Conservation (phyloP, 805 yeast genomes). For the Yamadazyma scolyti region DNA sequence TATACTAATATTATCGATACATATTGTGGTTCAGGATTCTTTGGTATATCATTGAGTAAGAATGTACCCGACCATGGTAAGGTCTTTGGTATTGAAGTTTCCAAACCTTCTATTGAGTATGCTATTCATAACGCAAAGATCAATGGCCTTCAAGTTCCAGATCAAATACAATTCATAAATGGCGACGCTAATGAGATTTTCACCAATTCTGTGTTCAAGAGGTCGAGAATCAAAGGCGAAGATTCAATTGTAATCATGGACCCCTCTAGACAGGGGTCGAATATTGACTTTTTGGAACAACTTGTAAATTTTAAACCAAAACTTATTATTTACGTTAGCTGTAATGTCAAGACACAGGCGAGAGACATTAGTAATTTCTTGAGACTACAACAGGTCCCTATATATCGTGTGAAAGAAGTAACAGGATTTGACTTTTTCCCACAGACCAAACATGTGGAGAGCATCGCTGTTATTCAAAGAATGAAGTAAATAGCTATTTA, state of each 20-base stretch:
- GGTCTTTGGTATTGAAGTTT: conserved; percentile 40
- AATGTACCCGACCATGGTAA: conserved; percentile 24
- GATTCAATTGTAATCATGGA: conserved; percentile 40
- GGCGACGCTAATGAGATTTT: conserved; percentile 40
- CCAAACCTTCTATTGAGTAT: conserved; percentile 26
- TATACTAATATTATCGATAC: conserved; percentile 35
- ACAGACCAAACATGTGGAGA: conserved; percentile 57
- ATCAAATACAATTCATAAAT: conserved; percentile 26
- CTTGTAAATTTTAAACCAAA: conserved; percentile 33
- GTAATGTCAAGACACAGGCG: conserved; percentile 45
- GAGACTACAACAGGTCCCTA: conserved; percentile 14
- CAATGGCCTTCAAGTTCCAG: conserved; percentile 29
- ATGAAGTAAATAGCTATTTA: no score
- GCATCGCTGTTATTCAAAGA: no score
- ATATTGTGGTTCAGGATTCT: conserved; percentile 46
- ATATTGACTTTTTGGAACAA: conserved; percentile 30
- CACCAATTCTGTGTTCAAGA: conserved; percentile 17
- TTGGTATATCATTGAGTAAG: conserved; percentile 35
- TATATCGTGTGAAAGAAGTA: conserved; percentile 21
- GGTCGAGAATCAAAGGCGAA: conserved; percentile 23
- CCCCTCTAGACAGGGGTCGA: conserved; percentile 44
- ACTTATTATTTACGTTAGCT: conserved; percentile 38
- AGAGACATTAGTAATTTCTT: conserved; percentile 34
- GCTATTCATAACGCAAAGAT: conserved; percentile 38
- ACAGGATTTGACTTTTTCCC: conserved; percentile 49